These are phyloP conservation scores for Pistacia integerrima DNA, from an alignment of 345 rosid species.

Conservation along the genomic window DNA sequence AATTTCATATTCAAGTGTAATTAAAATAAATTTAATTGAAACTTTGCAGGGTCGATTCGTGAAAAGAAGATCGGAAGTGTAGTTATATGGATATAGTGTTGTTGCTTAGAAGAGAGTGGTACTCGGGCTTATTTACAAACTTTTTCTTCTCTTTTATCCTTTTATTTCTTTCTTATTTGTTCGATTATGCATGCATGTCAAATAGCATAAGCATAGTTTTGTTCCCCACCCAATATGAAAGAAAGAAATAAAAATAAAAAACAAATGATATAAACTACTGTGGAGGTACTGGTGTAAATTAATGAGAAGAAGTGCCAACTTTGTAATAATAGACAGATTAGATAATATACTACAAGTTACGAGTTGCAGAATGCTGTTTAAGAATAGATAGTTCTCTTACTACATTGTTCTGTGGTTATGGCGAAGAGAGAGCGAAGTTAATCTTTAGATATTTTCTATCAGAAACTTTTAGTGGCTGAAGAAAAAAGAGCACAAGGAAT, in stretches of 20 bases:
- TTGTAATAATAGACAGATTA: too few species aligned
- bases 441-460: neutral
- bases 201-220: neutral
- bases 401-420: neutral
- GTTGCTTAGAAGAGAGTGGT: neutral
- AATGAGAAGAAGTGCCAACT: too few species aligned
- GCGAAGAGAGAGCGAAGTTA: neutral
- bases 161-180: neutral
- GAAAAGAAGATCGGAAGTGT: slow-evolving; percentile 38
- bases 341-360: too few species aligned
- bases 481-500: slow-evolving; percentile 7
- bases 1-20: neutral
- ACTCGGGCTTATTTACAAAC: neutral
- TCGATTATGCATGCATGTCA: neutral
- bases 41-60: slow-evolving; percentile 67
- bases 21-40: neutral
- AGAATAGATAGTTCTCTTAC: too few species aligned
- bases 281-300: too few species aligned
- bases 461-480: slow-evolving; percentile 2
- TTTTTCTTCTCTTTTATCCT: neutral
- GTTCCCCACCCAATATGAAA: neutral
- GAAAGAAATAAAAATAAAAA: neutral
- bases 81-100: neutral
- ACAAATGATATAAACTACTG: neutral
- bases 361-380: too few species aligned